Percentiles rank a stretch among this genome's conserved stretches.
Evolutionary conservation across 805 yeast genomes (phyloP).

Genomic region (Yarrowia deformans): DNA sequence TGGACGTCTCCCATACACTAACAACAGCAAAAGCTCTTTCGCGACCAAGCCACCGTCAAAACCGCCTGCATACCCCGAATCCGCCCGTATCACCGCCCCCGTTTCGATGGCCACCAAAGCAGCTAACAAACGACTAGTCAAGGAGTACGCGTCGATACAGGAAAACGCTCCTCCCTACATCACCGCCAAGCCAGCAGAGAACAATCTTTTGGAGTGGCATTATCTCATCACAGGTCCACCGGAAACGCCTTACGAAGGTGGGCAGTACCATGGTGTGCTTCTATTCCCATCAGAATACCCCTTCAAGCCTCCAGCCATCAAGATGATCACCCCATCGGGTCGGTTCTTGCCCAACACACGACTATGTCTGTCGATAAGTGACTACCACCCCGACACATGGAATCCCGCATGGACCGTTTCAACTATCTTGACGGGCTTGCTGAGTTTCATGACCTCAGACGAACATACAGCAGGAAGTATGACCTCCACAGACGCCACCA

Average conservation of each 20-base stretch:
- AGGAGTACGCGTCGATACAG: conserved; percentile 79
- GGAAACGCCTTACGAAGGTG: conserved; percentile 82
- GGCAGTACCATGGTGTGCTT: conserved; percentile 90
- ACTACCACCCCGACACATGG: conserved; percentile 94
- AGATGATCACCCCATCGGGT: conserved; percentile 87
- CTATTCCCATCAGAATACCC: conserved; percentile 87
- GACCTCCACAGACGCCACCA: conserved; percentile 65
- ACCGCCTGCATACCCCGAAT: not conserved
- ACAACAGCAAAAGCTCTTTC: not conserved
- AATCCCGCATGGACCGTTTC: conserved; percentile 96
- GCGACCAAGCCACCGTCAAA: not conserved
- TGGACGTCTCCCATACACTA: conserved; percentile 13
- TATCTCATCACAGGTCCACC: conserved; percentile 92
- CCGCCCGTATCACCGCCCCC: not conserved
- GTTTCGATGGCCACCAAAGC: conserved; percentile 49
- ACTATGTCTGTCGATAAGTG: conserved; percentile 88
- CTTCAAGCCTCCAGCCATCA: conserved; percentile 85
- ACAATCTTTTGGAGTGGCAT: conserved; percentile 91
- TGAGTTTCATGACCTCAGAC: conserved; percentile 90
- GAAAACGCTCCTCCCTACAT: conserved; percentile 87
- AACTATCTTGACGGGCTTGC: conserved; percentile 83
- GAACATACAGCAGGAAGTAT: conserved; percentile 88
- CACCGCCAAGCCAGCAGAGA: conserved; percentile 83
- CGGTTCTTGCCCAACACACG: conserved; percentile 73
- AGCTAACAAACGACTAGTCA: conserved; percentile 59